Evolutionary conservation across 2,329 filamentous ascomycete species (phyloP), one percentile per base, ranked within the genome.

Genomic region (Colletotrichum cereale): DNA sequence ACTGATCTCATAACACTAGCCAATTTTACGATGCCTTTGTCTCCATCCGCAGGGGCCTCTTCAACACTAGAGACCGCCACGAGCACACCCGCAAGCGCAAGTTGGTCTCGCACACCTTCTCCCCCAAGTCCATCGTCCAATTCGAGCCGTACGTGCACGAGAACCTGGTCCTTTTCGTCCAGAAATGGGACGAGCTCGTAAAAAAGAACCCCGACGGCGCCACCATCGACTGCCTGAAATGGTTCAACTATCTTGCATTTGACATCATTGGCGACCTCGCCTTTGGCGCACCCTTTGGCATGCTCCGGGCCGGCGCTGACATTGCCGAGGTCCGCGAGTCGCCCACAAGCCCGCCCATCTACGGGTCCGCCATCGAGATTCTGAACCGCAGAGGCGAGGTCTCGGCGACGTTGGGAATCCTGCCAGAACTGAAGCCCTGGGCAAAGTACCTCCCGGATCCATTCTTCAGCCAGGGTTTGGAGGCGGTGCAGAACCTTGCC

Each of bases 11-110:
- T 1, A 2, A 4, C 58, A 26, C 12, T 70, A 94, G 92, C 52
- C 91, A 96, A 2, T 97, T 95, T 83, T 97, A 97, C 77, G 94
- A 97, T 77, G 93, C 93, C 61, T 97, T 97, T 76, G 94, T 97
- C 66, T 95, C 93, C 16, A 97, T 97, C 77, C 89, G 88, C 62
- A 89, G 93, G 16, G 94, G 94, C 26, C 86, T 98, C 16, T 98
- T 97, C 89, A 97, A 97, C 81, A 97, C 95, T 0, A 88, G 95
- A 40, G 90, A 95, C 82, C 89, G 95, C 60, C 85, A 86, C 0
- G 93, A 97, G 78, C 95, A 98, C 80, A 91, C 92, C 0, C 90
- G 95, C 74, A 98, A 97, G 87, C 90, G 95, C 77, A 97, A 97
- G 87, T 91, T 93, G 2, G 89, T 97, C 58, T 91, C 93, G 1